Conservation (phyloP, 2,329 filamentous ascomycete genomes). For the Pezicula rhizophila region DNA sequence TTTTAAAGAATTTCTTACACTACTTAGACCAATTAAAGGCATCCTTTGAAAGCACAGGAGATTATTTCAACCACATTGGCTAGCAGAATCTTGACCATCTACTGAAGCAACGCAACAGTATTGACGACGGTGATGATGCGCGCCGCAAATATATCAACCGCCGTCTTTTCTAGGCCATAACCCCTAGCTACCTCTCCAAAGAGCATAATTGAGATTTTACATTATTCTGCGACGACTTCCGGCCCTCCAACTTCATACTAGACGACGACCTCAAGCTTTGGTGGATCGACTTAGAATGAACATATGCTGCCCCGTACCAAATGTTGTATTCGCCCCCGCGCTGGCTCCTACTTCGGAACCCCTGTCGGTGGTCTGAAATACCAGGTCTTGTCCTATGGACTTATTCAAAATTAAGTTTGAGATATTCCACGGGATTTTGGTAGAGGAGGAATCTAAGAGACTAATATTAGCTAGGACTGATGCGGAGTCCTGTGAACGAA, state of each 20-base stretch:
- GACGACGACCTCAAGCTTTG: conserved; percentile 3
- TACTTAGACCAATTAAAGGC: neutral
- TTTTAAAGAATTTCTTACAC: conserved; percentile 1
- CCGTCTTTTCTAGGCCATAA: conserved; percentile 2
- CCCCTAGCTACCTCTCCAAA: conserved; percentile 2
- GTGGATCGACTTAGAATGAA: conserved; percentile 7
- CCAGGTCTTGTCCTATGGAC: conserved; percentile 1
- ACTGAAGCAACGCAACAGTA: conserved; percentile 2
- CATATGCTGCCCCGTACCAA: conserved; percentile 6
- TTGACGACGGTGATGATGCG: conserved; percentile 4
- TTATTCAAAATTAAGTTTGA: conserved; percentile 3
- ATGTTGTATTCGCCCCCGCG: conserved; percentile 5
- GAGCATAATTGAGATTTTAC: conserved; percentile 4
- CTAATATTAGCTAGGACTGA: neutral
- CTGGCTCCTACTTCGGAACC: conserved; percentile 4
- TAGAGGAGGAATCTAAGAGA: conserved; percentile 4
- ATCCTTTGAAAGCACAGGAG: conserved; percentile 2
- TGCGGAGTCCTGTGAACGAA: no score
- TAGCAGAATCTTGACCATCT: conserved; percentile 4
- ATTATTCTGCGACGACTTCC: conserved; percentile 6
- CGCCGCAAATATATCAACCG: conserved; percentile 4
- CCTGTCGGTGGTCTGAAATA: neutral
- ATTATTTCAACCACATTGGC: conserved; percentile 4
- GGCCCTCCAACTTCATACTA: conserved; percentile 4
- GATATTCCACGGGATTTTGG: conserved; percentile 3